Base-by-base conservation (phyloP, 2,329 filamentous ascomycete genomes). In the Xylaria sp. region DNA sequence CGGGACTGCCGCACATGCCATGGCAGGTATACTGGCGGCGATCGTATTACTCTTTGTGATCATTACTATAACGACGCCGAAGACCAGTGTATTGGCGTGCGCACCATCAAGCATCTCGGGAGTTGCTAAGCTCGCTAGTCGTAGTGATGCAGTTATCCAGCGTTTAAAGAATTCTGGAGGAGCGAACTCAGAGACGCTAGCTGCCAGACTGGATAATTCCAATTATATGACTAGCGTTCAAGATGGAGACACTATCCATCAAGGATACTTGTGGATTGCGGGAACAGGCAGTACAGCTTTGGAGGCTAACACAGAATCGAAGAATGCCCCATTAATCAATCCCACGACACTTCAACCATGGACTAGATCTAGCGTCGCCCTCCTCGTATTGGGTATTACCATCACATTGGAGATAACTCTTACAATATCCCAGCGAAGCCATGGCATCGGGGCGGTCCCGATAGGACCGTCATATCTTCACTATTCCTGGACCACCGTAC, bases 331-430 rank as follows among this genome's bases (percentile, higher is more conserved):
- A 8, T 56, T 25, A 7, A 56, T 37, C n/a, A 55, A 37, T 37
- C 52, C 61, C n/a, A 4, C 25, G 8, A 15, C 20, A 18, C 61
- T 63, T n/a, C 51, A 56, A 4, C 1, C 28, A 48, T 56, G 51
- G 51, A 50, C 39, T 3, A 50, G 39, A 25, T 41, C 6, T 7
- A 34, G 25, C 2, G 28, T 65, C 20, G 51, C 54, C 32, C 1
- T 57, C 8, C 20, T 65, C 5, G 54, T 58, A 9, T 41, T 65
- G 15, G 62, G 44, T 20, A 58, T 52, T 28, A 65, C 58, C 3
- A 8, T 3, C 23, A 41, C 54, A 1, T 50, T 65, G 9, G 62
- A 65, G 10, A 5, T 3, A 34, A 65, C 44, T 1, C 62, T 65
- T 15, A 54, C 4, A 15, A 10, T 18, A 1, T 65, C 62, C 34